A percentile compares a stretch with the other conserved stretches of the same genome.
Evolutionary conservation across 768 basidiomycete species (phyloP).

Genomic region (Phylloporus rhodoxanthus): DNA sequence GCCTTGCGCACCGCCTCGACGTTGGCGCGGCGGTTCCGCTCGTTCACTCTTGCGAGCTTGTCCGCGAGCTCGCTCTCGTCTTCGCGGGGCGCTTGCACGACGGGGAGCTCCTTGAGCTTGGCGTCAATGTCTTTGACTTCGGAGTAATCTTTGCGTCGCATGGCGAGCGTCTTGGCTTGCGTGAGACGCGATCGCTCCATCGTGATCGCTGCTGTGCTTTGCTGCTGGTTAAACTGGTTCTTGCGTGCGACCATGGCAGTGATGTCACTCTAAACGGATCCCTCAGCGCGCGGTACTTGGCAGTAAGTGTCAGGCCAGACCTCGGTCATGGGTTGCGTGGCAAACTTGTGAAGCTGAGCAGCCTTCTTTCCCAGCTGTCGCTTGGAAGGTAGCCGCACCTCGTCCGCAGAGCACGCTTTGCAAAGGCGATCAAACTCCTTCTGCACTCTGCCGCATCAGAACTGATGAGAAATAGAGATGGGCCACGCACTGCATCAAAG

Average conservation of each 20-base stretch:
- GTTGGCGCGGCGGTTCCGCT: constrained; percentile 84
- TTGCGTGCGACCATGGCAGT: constrained; percentile 72
- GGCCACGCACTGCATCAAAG: constrained; percentile 52
- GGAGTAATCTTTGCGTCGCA: constrained; percentile 61
- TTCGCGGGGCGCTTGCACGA: constrained; percentile 15
- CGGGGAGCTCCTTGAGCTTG: constrained; percentile 51
- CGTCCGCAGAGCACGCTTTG: constrained; percentile 41
- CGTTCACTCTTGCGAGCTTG: constrained; percentile 75
- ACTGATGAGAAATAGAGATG: not conserved
- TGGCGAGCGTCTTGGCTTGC: constrained; percentile 68
- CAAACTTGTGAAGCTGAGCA: constrained; percentile 53
- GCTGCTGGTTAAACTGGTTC: constrained; percentile 36
- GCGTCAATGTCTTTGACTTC: constrained; percentile 60
- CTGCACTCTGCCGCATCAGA: constrained; percentile 34
- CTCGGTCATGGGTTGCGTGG: constrained; percentile 69
- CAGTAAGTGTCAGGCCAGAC: constrained; percentile 35
- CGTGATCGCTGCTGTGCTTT: constrained; percentile 31
- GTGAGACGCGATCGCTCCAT: constrained; percentile 63
- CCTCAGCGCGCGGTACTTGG: constrained; percentile 8
- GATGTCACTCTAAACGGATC: constrained; percentile 62
- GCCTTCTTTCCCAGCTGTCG: constrained; percentile 60
- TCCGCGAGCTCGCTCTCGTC: constrained; percentile 34
- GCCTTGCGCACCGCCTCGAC: constrained; percentile 72
- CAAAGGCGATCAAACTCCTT: constrained; percentile 66
- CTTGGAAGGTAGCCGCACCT: constrained; percentile 62